Base-by-base conservation (phyloP, 495 filamentous ascomycete genomes). In the Penicillium samsonianum region DNA sequence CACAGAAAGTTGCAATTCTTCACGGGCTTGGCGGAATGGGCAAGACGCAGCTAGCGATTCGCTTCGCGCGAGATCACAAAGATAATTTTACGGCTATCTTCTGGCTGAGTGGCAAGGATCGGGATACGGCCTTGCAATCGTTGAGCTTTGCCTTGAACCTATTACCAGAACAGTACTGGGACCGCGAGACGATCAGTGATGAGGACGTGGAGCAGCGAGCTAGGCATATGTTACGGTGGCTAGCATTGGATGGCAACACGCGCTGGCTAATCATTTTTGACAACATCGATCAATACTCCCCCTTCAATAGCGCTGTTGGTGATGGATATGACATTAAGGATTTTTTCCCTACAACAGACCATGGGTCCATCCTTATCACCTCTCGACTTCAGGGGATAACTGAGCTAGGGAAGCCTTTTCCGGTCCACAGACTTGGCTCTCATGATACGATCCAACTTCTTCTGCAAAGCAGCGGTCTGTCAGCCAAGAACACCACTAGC, bases 11-110 rank as follows among this genome's bases (percentile, higher is more conserved):
- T 53, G 60, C 61, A 6, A 51, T 75, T 43, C 55, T 74, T 38
- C 61, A 74, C 57, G 71, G 75, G 28, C 67, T 80, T 58, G 73
- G 77, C 6, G 73, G 76, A 0, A 72, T 77, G 5, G 75, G 76
- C 23, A 79, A 77, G 47, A 75, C 75, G 33, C 70, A 79, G 52
- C 57, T 79, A 50, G 76, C 72, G 9, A 65, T 75, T 44, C 68
- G 68, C 41, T 77, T 73, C 57, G 68, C 71, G 17, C 60, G 62
- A 33, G 50, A 67, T 11, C 65, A 71, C 14, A 60, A 65, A 54
- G 14, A 63, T 26, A 38, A 65, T 44, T 69, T 63, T 23, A 68
- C 63, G 25, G 68, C 70, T 9, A 61, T 72, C 38, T 66, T 73
- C 25, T 73, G 67, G 68, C 42, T 75, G n/a, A 62, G 53, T 64